Conservation (phyloP, 345 rosid species). For the Adansonia digitata region DNA sequence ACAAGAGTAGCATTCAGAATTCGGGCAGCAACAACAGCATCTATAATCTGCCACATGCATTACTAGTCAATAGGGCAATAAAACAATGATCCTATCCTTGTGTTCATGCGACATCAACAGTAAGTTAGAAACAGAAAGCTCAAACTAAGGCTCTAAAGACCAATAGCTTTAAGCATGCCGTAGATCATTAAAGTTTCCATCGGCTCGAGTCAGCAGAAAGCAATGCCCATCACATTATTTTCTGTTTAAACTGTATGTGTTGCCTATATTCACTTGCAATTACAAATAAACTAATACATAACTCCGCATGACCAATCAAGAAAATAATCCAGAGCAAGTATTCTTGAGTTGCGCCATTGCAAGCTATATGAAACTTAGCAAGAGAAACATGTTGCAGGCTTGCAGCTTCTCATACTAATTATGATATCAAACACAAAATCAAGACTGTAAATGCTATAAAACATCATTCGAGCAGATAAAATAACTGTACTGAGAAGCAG, state of each 20-base stretch:
- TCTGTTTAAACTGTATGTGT: background rate
- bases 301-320: background rate
- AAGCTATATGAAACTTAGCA: background rate
- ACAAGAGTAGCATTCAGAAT: constrained; percentile 95
- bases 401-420: constrained; percentile 29
- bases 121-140: background rate
- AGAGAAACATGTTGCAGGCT: constrained; percentile 30
- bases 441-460: background rate
- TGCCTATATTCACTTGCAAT: background rate
- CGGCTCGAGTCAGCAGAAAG: background rate
- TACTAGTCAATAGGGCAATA: background rate
- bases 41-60: constrained; percentile 66
- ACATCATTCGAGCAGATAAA: background rate
- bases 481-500: background rate
- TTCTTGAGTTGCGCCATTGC: background rate
- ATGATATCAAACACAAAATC: background rate
- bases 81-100: background rate
- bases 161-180: constrained; percentile 1
- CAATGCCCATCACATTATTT: background rate
- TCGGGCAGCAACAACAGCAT: constrained; percentile 98
- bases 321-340: background rate
- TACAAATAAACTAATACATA: background rate
- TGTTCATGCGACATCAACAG: background rate
- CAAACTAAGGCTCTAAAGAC: background rate
- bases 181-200: constrained; percentile 3